Percentiles rank a stretch among this genome's conserved stretches.
These are phyloP conservation scores for Cryptococcus sp. DNA, from an alignment of 1,284 basidiomycete species.

Conservation along the genomic window DNA sequence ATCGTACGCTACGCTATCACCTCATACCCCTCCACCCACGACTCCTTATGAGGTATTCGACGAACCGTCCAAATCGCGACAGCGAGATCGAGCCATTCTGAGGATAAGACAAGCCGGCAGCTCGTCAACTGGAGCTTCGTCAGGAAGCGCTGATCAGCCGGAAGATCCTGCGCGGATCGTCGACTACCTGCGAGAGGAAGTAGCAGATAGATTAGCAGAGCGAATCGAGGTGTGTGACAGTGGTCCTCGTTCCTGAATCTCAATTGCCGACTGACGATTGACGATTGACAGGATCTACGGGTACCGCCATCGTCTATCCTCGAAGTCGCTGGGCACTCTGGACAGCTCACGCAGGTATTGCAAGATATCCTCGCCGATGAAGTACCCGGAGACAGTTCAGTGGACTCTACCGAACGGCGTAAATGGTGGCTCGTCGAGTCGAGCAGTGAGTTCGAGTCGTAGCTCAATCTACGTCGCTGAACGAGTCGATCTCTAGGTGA, in stretches of 20 bases:
- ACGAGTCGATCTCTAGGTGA: constrained; percentile 56
- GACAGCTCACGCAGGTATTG: constrained; percentile 83
- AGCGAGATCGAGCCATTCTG: constrained; percentile 74
- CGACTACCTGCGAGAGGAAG: constrained; percentile 89
- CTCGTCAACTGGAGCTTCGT: not conserved
- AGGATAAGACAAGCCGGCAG: constrained; percentile 61
- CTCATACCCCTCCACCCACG: constrained; percentile 43
- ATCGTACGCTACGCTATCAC: constrained; percentile 45
- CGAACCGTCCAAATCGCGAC: constrained; percentile 74
- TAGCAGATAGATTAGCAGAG: constrained; percentile 88
- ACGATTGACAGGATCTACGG: constrained; percentile 75
- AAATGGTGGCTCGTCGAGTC: constrained; percentile 73
- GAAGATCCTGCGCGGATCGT: constrained; percentile 59
- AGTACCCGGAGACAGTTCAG: constrained; percentile 57
- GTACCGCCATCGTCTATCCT: constrained; percentile 76
- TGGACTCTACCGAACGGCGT: constrained; percentile 19
- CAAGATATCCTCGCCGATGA: constrained; percentile 66
- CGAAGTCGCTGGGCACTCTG: constrained; percentile 92
- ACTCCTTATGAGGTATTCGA: constrained; percentile 82
- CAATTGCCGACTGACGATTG: not conserved
- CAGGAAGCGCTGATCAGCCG: not conserved
- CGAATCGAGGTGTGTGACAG: constrained; percentile 67
- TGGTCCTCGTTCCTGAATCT: not conserved
- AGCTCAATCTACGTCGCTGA: not conserved
- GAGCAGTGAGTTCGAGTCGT: constrained; percentile 62